Evolutionary conservation across 1,284 basidiomycete genomes (phyloP).

Genomic region (Cryptococcus sp.): DNA sequence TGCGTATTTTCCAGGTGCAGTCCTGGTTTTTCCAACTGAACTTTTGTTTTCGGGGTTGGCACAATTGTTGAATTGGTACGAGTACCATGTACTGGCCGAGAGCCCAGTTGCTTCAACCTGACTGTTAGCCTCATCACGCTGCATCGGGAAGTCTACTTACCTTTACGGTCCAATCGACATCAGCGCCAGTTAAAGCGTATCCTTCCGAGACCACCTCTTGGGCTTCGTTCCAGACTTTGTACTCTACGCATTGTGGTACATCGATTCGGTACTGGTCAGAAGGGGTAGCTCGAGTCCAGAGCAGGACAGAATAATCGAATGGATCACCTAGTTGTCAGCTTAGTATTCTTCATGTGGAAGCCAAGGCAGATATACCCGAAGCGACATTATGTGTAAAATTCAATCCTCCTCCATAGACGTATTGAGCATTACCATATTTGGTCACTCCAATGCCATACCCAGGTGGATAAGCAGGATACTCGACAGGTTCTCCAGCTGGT

Average conservation of each 20-base stretch:
- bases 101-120: slow-evolving; percentile 24
- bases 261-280: slow-evolving; percentile 51
- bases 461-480: slow-evolving; percentile 8
- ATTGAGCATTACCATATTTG: slow-evolving; percentile 19
- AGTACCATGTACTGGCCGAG: slow-evolving; percentile 16
- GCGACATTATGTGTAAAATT: slow-evolving; percentile 19
- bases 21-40: slow-evolving; percentile 14
- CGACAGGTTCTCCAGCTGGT: slow-evolving; percentile 12
- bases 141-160: slow-evolving; percentile 16
- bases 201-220: slow-evolving; percentile 8
- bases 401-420: slow-evolving; percentile 20
- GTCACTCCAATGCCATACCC: slow-evolving; percentile 19
- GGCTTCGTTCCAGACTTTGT: slow-evolving; percentile 46
- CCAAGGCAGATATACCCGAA: slow-evolving; percentile 8
- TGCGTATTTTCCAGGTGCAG: slow-evolving; percentile 13
- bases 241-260: slow-evolving; percentile 59
- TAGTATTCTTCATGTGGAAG: slow-evolving; percentile 7
- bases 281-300: slow-evolving; percentile 20
- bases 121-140: neutral
- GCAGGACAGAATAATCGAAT: slow-evolving; percentile 51
- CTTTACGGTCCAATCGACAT: slow-evolving; percentile 62
- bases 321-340: slow-evolving; percentile 59
- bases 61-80: slow-evolving; percentile 21
- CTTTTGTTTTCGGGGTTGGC: slow-evolving; percentile 13
- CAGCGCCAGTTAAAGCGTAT: slow-evolving; percentile 4